phyloP scores from a whole-genome alignment of 2,329 filamentous ascomycete species.

The Colletotrichum shisoi region DNA sequence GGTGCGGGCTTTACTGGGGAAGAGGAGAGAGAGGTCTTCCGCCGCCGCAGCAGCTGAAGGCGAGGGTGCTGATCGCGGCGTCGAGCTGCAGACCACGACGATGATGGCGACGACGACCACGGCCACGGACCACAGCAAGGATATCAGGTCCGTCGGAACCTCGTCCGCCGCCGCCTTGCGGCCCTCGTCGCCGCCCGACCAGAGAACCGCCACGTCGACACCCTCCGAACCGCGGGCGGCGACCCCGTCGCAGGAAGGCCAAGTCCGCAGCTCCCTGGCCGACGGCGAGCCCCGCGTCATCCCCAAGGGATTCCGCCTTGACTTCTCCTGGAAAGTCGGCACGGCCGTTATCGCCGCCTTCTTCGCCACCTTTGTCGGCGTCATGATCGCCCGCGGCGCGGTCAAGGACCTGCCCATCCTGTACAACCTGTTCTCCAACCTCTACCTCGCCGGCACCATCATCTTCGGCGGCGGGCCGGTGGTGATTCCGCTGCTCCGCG shows the following conservation, averaged over 20 bases:
- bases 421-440: conserved; percentile 69
- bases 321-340: conserved; percentile 52
- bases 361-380: conserved; percentile 60
- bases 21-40: conserved; percentile 1
- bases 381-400: conserved; percentile 59
- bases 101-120: background rate
- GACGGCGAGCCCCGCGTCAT: conserved; percentile 44
- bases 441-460: conserved; percentile 72
- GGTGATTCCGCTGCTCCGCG: conserved; percentile 64
- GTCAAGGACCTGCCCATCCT: conserved; percentile 51
- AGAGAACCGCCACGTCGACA: background rate
- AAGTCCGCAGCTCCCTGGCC: conserved; percentile 22
- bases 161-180: background rate
- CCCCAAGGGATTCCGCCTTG: conserved; percentile 43
- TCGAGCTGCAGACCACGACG: conserved; percentile 4
- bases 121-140: background rate
- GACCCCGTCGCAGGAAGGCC: background rate
- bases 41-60: too few species aligned
- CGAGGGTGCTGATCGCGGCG: background rate
- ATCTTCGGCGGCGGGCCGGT: conserved; percentile 67
- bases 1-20: conserved; percentile 4
- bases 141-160: background rate
- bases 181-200: background rate
- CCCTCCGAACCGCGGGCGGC: background rate
- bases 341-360: conserved; percentile 53